Evolutionary conservation across 495 filamentous ascomycete species (phyloP).

Genomic region (Hypoxylon cercidicola): DNA sequence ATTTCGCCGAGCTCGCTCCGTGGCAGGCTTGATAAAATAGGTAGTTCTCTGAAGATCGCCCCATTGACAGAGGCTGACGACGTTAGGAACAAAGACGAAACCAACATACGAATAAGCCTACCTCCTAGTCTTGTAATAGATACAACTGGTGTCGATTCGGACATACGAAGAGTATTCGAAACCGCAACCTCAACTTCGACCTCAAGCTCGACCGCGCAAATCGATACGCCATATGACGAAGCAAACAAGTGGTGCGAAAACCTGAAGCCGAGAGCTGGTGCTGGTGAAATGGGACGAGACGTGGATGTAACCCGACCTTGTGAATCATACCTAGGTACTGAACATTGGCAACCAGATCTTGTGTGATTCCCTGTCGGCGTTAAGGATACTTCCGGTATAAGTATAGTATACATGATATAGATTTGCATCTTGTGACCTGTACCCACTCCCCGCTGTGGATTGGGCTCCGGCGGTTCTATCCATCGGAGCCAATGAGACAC

Average conservation of each 20-base stretch:
- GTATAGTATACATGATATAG: conserved; percentile 35
- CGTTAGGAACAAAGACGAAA: conserved; percentile 11
- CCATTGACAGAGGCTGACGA: conserved; percentile 20
- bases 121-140: conserved; percentile 12
- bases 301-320: conserved; percentile 32
- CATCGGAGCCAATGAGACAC: conserved; percentile 24
- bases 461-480: conserved; percentile 39
- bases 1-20: conserved; percentile 45
- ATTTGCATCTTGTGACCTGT: conserved; percentile 43
- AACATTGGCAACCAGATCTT: conserved; percentile 14
- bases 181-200: background rate
- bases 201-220: too few relatives aligned
- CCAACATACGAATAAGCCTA: background rate
- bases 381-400: conserved; percentile 23
- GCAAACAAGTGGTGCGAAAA: conserved; percentile 16
- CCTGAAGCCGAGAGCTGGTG: conserved; percentile 25
- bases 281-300: conserved; percentile 19
- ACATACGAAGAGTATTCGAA: conserved; percentile 4
- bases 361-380: conserved; percentile 17
- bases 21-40: conserved; percentile 19
- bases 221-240: background rate
- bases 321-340: conserved; percentile 18
- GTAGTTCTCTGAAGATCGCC: conserved; percentile 32
- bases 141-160: background rate
- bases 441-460: conserved; percentile 37